These are phyloP conservation scores for Macrotyloma uniflorum DNA, from an alignment of 306 rosid genomes.

Conservation along the genomic window DNA sequence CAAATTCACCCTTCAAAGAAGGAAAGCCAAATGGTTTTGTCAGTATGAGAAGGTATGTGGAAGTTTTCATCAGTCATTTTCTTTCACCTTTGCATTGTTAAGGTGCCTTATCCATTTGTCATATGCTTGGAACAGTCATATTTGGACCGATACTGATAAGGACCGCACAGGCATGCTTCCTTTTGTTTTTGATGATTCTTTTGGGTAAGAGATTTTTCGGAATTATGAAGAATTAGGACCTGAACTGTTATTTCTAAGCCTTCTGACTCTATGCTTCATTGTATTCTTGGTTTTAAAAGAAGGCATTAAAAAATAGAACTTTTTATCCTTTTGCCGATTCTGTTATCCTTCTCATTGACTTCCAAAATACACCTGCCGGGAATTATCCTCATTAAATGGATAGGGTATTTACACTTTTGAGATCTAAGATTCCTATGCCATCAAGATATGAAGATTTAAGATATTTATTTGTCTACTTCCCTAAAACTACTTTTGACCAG, in stretches of 20 bases:
- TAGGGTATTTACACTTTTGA: background rate
- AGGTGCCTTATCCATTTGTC: constrained; percentile 32
- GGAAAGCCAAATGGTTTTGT: constrained; percentile 95
- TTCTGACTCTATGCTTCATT: constrained; percentile 19
- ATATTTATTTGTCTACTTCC: background rate
- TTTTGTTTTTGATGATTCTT: constrained; percentile 90
- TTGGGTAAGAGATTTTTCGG: constrained; percentile 63
- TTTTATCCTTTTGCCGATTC: constrained; percentile 1
- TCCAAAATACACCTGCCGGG: background rate
- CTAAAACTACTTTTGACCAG: background rate
- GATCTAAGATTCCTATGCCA: background rate
- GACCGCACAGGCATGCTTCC: constrained; percentile 96
- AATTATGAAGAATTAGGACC: constrained; percentile 8
- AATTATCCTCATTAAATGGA: constrained; percentile 18
- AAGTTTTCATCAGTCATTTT: constrained; percentile 31
- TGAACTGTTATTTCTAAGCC: constrained; percentile 9
- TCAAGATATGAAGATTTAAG: background rate
- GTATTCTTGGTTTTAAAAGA: background rate
- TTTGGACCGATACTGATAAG: constrained; percentile 94
- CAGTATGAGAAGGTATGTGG: constrained; percentile 88
- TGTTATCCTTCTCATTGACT: background rate
- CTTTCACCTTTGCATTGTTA: constrained; percentile 25
- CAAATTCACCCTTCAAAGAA: constrained; percentile 94
- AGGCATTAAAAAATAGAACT: background rate
- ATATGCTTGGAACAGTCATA: constrained; percentile 63